Evolutionary conservation across 768 basidiomycete species (phyloP).

Genomic region (Suillus americanus): DNA sequence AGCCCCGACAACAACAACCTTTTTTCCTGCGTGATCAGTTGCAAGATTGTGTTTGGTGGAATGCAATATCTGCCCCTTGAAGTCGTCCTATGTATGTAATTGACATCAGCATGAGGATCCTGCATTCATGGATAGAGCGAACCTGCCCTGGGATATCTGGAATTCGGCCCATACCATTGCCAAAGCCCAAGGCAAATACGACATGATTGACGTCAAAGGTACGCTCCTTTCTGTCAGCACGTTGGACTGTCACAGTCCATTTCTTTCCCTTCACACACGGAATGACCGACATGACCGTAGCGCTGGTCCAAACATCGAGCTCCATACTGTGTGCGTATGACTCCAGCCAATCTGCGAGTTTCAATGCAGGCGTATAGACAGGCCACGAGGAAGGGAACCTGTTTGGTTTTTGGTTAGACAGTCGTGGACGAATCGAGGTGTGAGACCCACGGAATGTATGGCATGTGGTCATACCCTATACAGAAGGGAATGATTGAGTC

Average conservation of each 20-base stretch:
- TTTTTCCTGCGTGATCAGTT: slow-evolving; percentile 61
- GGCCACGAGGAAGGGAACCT: slow-evolving; percentile 65
- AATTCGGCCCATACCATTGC: slow-evolving; percentile 43
- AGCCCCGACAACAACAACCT: slow-evolving; percentile 67
- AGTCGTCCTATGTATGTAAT: slow-evolving; percentile 41
- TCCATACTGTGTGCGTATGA: slow-evolving; percentile 59
- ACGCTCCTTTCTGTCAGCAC: slow-evolving; percentile 35
- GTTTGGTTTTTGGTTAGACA: not conserved
- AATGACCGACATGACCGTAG: slow-evolving; percentile 28
- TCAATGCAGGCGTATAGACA: slow-evolving; percentile 49
- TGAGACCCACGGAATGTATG: slow-evolving; percentile 53
- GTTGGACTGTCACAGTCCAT: slow-evolving; percentile 45
- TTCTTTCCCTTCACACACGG: slow-evolving; percentile 34
- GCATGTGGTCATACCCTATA: slow-evolving; percentile 47
- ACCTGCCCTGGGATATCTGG: slow-evolving; percentile 47
- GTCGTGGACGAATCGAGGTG: not conserved
- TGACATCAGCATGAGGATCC: not conserved
- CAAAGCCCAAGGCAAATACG: slow-evolving; percentile 49
- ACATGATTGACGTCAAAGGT: slow-evolving; percentile 47
- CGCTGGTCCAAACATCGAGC: slow-evolving; percentile 64
- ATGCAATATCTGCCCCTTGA: slow-evolving; percentile 64
- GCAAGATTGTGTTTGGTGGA: slow-evolving; percentile 57
- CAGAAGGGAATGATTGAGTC: not conserved
- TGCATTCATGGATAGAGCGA: slow-evolving; percentile 7
- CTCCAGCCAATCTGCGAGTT: slow-evolving; percentile 71